Percentiles rank a stretch among this genome's conserved stretches.
Conservation (phyloP, 169 alveolate species). For the Eimeria tenella region DNA sequence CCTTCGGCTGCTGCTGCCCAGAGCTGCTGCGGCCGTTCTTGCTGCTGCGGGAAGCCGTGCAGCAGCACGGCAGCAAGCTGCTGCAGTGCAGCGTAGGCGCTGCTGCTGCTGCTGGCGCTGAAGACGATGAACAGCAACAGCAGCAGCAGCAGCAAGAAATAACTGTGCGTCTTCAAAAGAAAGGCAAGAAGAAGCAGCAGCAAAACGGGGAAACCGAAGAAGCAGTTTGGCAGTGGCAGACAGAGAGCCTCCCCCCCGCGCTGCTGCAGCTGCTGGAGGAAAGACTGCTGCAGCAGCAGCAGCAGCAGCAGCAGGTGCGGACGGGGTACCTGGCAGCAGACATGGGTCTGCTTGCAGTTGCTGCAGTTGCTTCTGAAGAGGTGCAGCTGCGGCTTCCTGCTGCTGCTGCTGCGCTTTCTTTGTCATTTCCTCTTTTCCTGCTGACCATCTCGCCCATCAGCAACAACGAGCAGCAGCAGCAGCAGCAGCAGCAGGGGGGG, state of each 20-base stretch:
- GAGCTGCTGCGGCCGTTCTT: constrained; percentile 41
- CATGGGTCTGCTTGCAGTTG: constrained; percentile 33
- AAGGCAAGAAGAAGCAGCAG: constrained; percentile 14
- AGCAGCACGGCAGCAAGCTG: constrained; percentile 9
- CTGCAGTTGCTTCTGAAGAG: background rate
- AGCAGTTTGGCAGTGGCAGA: background rate
- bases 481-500: constrained; percentile 5
- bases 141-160: constrained; percentile 20
- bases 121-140: constrained; percentile 32
- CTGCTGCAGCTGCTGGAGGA: constrained; percentile 30
- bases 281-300: background rate
- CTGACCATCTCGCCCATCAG: constrained; percentile 12
- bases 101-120: constrained; percentile 18
- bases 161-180: background rate
- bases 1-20: constrained; percentile 21
- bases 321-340: background rate
- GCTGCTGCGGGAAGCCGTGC: background rate
- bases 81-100: background rate
- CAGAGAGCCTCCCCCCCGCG: background rate
- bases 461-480: constrained; percentile 58
- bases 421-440: background rate
- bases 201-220: background rate
- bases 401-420: background rate
- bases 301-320: constrained; percentile 39
- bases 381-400: background rate